These are phyloP conservation scores for Aspergillus latus DNA, from an alignment of 2,329 filamentous ascomycete genomes.

Conservation along the genomic window DNA sequence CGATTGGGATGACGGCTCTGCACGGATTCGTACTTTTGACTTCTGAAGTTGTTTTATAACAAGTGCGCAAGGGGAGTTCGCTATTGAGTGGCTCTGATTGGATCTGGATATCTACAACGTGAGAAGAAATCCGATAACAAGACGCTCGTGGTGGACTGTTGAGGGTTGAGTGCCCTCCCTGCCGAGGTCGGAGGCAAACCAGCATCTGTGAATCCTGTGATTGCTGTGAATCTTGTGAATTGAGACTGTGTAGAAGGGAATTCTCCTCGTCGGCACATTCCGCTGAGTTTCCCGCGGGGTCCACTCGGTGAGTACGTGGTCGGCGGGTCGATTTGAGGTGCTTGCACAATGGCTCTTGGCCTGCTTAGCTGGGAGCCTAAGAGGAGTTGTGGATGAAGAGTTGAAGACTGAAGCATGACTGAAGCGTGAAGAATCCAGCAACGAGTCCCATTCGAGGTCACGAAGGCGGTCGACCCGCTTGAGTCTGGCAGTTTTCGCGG, in stretches of 20 bases:
- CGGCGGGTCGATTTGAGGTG: constrained; percentile 1
- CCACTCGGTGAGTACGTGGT: constrained; percentile 1
- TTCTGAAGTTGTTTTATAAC: not conserved
- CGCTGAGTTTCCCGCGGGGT: not conserved
- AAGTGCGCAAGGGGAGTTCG: no score
- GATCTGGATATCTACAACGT: no score
- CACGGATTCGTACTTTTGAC: not conserved
- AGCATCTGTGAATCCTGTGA: not conserved
- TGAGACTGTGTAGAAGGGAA: not conserved
- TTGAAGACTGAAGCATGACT: not conserved
- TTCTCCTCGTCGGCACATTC: constrained; percentile 1
- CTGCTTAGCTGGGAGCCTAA: not conserved
- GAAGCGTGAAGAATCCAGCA: not conserved
- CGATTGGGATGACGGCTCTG: not conserved
- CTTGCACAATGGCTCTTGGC: not conserved
- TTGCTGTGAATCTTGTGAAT: not conserved
- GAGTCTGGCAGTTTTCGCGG: not conserved
- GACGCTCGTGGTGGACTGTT: no score
- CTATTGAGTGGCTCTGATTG: no score
- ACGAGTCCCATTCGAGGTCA: not conserved
- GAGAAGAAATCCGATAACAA: no score
- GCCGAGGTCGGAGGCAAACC: not conserved
- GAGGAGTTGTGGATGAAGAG: not conserved
- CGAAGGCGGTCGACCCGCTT: not conserved
- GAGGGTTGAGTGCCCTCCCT: not conserved